Evolutionary conservation across 106 monocot species (phyloP), one percentile per base, ranked within the genome.

Genomic region (Allium sativum): DNA sequence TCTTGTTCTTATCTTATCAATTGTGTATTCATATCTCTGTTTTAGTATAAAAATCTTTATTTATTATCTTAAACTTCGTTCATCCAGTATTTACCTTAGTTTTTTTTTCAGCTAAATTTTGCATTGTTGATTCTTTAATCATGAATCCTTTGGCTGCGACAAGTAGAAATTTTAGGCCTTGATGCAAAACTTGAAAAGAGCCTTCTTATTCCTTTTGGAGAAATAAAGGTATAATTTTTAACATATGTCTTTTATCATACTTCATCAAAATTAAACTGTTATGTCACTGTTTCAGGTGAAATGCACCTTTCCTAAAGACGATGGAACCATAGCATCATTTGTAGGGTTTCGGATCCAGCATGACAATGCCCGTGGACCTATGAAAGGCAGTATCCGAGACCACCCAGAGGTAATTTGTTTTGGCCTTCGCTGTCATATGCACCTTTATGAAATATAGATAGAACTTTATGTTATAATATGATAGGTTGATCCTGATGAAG

Each of bases 381-480:
- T 91, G 91, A 92, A 98, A 57, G 96, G 96, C 9, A 87, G 96
- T n/a, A 88, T 91, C 55, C 79, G 91, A n/a, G 87, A 88, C 55
- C 96, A 98, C 17, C 96, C 82, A 4, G 87, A 98, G 80, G 96
- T 98, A 13, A 47, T n/a, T 10, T 18, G 10, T 45, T 31, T 56
- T 12, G n/a, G 9, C 21, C 11, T 21, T 21, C 10, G 21, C 21
- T 56, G 21, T 56, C 5, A 31, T 31, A 31, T 31, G 31, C 31
- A 31, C 31, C 31, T 3, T 31, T 31, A 31, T 31, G 31, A 31
- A 31, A 31, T 31, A 31, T 5, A 31, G 5, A 31, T 31, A 31
- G 5, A 31, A 31, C 31, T 3, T 31, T 31, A 31, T 31, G 31
- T 3, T 31, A 31, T 31, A 31, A 31, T 50, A 72, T 58, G 7